These are phyloP conservation scores for Tremella fuciformis DNA, from an alignment of 768 basidiomycete genomes.

Conservation along the genomic window DNA sequence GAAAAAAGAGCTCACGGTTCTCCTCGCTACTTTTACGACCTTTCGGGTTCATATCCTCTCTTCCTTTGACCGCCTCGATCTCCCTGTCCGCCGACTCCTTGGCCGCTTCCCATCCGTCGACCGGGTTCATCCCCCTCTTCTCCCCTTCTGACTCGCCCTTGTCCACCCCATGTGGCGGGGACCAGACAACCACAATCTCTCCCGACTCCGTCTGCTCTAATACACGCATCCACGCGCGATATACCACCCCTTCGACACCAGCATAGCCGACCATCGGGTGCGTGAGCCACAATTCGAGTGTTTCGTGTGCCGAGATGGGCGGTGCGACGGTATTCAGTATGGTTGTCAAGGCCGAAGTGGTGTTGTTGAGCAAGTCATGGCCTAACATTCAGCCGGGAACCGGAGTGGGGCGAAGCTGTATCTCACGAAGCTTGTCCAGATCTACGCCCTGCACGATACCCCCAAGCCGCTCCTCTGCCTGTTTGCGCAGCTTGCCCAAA, in stretches of 20 bases:
- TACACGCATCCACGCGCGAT: conserved; percentile 60
- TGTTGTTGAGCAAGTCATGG: conserved; percentile 82
- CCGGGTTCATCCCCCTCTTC: conserved; percentile 69
- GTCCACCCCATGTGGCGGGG: conserved; percentile 18
- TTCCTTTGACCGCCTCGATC: conserved; percentile 29
- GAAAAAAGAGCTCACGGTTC: conserved; percentile 15
- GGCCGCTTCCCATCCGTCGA: conserved; percentile 80
- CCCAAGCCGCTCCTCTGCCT: conserved; percentile 40
- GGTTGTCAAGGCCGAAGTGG: conserved; percentile 82
- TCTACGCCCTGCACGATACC: conserved; percentile 72
- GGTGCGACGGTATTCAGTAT: conserved; percentile 95
- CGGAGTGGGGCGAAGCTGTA: neutral
- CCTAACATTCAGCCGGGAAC: conserved; percentile 53
- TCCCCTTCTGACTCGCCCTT: conserved; percentile 8
- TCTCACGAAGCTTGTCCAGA: conserved; percentile 80
- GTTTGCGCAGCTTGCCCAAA: conserved; percentile 37
- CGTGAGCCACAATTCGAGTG: conserved; percentile 90
- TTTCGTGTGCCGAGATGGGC: conserved; percentile 96
- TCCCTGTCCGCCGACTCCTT: conserved; percentile 77
- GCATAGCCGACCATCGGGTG: conserved; percentile 98
- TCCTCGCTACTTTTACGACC: conserved; percentile 30
- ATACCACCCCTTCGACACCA: conserved; percentile 90
- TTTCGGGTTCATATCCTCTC: conserved; percentile 39
- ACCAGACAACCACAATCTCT: conserved; percentile 43
- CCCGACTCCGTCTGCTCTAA: conserved; percentile 53